Conservation (phyloP, 345 rosid species). For the Dipteronia dyeriana region DNA sequence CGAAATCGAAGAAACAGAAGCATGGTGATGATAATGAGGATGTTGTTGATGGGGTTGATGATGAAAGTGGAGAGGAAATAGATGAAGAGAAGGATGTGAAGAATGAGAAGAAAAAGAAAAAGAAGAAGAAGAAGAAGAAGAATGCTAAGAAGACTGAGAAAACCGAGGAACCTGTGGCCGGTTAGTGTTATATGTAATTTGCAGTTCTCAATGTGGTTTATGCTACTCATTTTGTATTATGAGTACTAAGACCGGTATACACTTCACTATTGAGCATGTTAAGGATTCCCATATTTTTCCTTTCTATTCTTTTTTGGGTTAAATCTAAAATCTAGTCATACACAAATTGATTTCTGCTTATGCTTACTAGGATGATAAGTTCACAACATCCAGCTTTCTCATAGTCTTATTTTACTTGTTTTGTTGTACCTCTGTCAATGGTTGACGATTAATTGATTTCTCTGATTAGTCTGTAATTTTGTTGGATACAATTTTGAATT, state of each 20-base stretch:
- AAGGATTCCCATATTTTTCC: neutral
- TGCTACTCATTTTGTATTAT: neutral
- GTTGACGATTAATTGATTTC: too few relatives aligned
- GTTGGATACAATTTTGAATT: too few relatives aligned
- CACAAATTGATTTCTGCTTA: neutral
- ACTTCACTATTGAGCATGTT: neutral
- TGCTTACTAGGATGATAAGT: neutral
- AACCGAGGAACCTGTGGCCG: conserved; percentile 39
- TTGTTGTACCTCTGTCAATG: too few relatives aligned
- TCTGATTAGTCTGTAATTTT: too few relatives aligned
- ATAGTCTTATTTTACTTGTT: too few relatives aligned
- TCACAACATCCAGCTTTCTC: neutral
- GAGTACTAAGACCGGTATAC: neutral
- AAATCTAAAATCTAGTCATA: neutral
- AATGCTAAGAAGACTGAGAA: conserved; percentile 34
- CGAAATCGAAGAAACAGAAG: conserved; percentile 41
- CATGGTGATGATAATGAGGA: conserved; percentile 32
- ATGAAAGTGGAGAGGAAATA: conserved; percentile 18
- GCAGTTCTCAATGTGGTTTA: neutral
- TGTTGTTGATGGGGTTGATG: conserved; percentile 31
- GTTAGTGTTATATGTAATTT: conserved; percentile 40
- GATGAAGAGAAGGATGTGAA: conserved; percentile 30
- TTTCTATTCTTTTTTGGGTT: neutral
- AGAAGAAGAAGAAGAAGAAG: conserved; percentile 47
- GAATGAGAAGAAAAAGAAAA: conserved; percentile 41